Conservation (phyloP, 2,329 filamentous ascomycete species). For the Ophiostoma angusticollis region DNA sequence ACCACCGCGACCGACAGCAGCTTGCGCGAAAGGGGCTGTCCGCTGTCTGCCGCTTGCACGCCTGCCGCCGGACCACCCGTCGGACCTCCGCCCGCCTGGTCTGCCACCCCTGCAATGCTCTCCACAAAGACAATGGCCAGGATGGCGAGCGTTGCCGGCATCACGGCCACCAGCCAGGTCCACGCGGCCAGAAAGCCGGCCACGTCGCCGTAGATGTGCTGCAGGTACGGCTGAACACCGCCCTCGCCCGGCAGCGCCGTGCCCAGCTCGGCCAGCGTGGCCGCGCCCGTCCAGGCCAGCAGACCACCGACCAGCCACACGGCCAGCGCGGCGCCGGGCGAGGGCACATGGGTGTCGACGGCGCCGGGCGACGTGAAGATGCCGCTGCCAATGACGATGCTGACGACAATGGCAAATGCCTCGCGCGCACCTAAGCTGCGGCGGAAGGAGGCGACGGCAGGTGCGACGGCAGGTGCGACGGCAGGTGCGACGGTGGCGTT, state of each 20-base stretch:
- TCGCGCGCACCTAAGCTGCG: slow-evolving; percentile 26
- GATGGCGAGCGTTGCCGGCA: slow-evolving; percentile 52
- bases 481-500: neutral
- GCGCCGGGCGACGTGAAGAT: slow-evolving; percentile 53
- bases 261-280: slow-evolving; percentile 49
- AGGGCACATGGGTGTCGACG: slow-evolving; percentile 52
- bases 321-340: slow-evolving; percentile 41
- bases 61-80: neutral
- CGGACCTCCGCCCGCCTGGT: no score
- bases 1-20: slow-evolving; percentile 36
- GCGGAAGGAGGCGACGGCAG: neutral
- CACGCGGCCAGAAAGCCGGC: slow-evolving; percentile 51
- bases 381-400: slow-evolving; percentile 51
- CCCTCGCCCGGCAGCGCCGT: slow-evolving; percentile 51
- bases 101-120: slow-evolving; percentile 31
- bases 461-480: neutral
- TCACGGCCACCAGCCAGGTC: slow-evolving; percentile 53
- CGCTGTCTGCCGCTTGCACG: slow-evolving; percentile 14
- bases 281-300: slow-evolving; percentile 51
- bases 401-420: slow-evolving; percentile 47
- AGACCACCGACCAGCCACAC: slow-evolving; percentile 51
- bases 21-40: slow-evolving; percentile 30
- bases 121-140: slow-evolving; percentile 51
- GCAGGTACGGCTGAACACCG: slow-evolving; percentile 50
- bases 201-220: slow-evolving; percentile 46